Base-by-base conservation (phyloP, 169 alveolate species). In the Perkinsus marinus region DNA sequence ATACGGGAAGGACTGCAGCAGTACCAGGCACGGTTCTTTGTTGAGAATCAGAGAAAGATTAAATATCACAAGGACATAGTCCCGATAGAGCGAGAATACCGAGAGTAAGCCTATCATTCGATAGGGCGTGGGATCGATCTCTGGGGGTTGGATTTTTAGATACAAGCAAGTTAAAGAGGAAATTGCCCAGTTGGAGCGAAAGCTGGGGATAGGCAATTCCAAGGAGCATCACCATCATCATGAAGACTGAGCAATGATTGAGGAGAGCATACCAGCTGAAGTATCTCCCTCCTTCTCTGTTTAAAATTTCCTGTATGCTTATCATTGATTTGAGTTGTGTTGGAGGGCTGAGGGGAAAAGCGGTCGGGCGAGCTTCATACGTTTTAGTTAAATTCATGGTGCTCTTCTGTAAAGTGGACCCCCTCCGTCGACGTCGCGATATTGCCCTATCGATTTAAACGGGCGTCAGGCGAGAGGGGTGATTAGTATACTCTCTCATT, bases 81-180 rank as follows among this genome's bases (percentile, higher is more conserved):
- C 37, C 99, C 99, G 30, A 98, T 97, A 30, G 97, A 96, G 92
- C 90, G 92, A 46, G 98, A 97, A 89, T 97, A 96, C 93, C 95
- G 95, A 92, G 94, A 95, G 91, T 97, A 97, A 57, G 79, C 36
- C 79, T 57, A 30, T 30, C 5, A 2, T 6, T 57, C 79, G 79
- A 26, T 0, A 57, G 79, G 79, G 5, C 79, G 34, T 2, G 79
- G 79, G 79, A 13, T 57, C 79, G 79, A 57, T 57, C 79, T 30
- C 37, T 2, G 34, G 79, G 5, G 79, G 22, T 2, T 13, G 34
- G 36, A 26, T 26, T 57, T 57, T 57, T 30, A 57, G 79, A 30
- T 57, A 57, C 22, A 57, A 57, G 79, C 79, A 57, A 30, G 79
- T 57, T 0, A 57, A 57, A 16, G 79, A 57, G 79, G 79, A 57